Evolutionary conservation across 352 stramenopile genomes (phyloP).

Genomic region (Phytopythium oedochilum): DNA sequence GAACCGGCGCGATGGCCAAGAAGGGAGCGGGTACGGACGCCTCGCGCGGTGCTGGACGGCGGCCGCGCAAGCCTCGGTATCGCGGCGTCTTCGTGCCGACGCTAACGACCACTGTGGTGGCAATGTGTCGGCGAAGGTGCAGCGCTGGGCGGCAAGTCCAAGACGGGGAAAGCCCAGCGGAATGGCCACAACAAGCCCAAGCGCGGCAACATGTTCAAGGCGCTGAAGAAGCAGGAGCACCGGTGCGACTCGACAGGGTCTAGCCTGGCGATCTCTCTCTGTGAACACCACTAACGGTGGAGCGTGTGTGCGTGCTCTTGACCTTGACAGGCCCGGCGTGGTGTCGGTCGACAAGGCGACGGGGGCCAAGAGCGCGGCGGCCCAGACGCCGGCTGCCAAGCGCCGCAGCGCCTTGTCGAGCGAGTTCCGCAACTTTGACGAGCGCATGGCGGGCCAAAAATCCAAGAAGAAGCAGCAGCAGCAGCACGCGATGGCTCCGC

Average conservation of each 20-base stretch:
- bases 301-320: no score
- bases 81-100: neutral
- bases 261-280: no score
- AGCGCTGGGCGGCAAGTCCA: constrained; percentile 13
- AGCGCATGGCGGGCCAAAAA: constrained; percentile 55
- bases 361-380: constrained; percentile 16
- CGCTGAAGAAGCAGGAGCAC: constrained; percentile 62
- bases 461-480: constrained; percentile 10
- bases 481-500: constrained; percentile 27
- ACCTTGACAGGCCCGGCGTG: constrained; percentile 22
- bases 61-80: neutral
- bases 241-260: constrained; percentile 15
- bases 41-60: neutral
- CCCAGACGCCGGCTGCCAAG: constrained; percentile 23
- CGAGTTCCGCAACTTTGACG: constrained; percentile 77
- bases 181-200: constrained; percentile 38
- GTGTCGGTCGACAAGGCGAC: constrained; percentile 34
- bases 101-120: neutral
- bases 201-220: constrained; percentile 61
- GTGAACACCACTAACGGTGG: neutral
- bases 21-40: constrained; percentile 23
- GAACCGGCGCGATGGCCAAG: constrained; percentile 30
- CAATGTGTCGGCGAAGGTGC: neutral
- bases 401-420: constrained; percentile 27
- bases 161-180: constrained; percentile 45